These are phyloP conservation scores for Candida hispaniensis DNA, from an alignment of 805 yeast genomes.

Conservation along the genomic window DNA sequence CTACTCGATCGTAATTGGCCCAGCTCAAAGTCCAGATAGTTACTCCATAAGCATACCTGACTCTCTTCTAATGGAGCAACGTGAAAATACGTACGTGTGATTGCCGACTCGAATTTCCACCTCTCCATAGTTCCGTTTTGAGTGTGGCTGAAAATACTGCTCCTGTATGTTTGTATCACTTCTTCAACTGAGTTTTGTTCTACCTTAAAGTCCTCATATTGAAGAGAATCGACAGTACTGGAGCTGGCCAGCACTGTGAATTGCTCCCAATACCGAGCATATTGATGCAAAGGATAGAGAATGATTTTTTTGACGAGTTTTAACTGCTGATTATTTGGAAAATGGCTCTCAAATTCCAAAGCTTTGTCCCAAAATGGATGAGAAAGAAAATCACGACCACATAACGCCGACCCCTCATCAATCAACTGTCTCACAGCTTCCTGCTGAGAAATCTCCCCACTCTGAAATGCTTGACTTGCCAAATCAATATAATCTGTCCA, in stretches of 20 bases:
- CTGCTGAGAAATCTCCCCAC: no score
- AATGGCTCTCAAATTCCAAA: slow-evolving; percentile 45
- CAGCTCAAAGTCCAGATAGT: slow-evolving; percentile 51
- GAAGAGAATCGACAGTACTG: not conserved
- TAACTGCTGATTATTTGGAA: slow-evolving; percentile 24
- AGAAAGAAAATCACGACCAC: slow-evolving; percentile 66
- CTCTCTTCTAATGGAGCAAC: slow-evolving; percentile 37
- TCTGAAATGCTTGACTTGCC: slow-evolving; percentile 12
- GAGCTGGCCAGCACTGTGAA: slow-evolving; percentile 16
- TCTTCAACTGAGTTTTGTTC: slow-evolving; percentile 13
- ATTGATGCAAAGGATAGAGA: slow-evolving; percentile 69
- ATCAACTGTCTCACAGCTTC: slow-evolving; percentile 29
- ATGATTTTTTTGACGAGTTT: slow-evolving; percentile 29
- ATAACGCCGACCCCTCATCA: slow-evolving; percentile 36
- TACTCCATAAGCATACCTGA: slow-evolving; percentile 47
- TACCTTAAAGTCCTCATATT: not conserved
- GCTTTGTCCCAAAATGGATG: slow-evolving; percentile 77
- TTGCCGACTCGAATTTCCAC: slow-evolving; percentile 67
- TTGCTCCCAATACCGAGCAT: slow-evolving; percentile 60
- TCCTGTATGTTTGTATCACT: slow-evolving; percentile 15
- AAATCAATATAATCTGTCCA: slow-evolving; percentile 26
- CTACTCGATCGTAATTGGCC: no score
- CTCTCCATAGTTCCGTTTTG: slow-evolving; percentile 45
- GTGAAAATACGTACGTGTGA: slow-evolving; percentile 51
- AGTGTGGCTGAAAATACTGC: slow-evolving; percentile 35